phyloP scores from a whole-genome alignment of 2,329 filamentous ascomycete genomes.

The Exophiala oligosperma region DNA sequence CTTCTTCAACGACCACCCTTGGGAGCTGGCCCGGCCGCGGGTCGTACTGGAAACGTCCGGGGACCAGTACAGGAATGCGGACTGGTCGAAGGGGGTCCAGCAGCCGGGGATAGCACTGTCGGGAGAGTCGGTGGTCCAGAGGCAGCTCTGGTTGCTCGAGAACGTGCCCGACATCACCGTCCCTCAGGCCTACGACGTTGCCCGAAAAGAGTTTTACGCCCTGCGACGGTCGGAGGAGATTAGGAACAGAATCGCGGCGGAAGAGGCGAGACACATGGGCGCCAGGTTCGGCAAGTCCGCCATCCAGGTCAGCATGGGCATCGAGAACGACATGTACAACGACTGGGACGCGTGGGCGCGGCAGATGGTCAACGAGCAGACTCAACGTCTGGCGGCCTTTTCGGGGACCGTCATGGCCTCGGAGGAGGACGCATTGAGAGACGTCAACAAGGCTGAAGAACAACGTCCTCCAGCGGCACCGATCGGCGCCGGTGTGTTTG shows the following conservation, averaged over 20 bases:
- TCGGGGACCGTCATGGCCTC: conserved; percentile 31
- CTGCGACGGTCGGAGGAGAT: conserved; percentile 81
- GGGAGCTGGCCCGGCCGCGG: conserved; percentile 89
- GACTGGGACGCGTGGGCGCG: conserved; percentile 81
- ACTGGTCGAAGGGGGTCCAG: conserved; percentile 60
- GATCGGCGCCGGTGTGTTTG: conserved; percentile 16
- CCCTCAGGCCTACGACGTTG: conserved; percentile 77
- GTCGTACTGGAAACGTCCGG: conserved; percentile 84
- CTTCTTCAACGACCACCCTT: conserved; percentile 94
- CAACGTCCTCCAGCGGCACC: conserved; percentile 2
- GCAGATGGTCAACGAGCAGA: conserved; percentile 50
- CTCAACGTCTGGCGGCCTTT: conserved; percentile 49
- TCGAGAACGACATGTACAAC: conserved; percentile 80
- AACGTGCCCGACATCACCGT: conserved; percentile 59
- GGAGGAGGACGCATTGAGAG: conserved; percentile 19
- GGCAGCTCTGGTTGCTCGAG: conserved; percentile 82
- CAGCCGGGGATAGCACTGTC: conserved; percentile 76
- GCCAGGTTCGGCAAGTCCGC: conserved; percentile 82
- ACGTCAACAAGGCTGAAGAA: conserved; percentile 6
- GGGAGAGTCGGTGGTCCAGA: conserved; percentile 90
- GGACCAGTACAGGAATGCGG: conserved; percentile 68
- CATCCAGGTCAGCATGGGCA: conserved; percentile 73
- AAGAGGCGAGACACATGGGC: conserved; percentile 83
- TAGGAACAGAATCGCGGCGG: conserved; percentile 75
- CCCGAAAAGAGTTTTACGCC: conserved; percentile 86